Evolutionary conservation across 345 rosid genomes (phyloP).

Genomic region (Populus ilicifolia): DNA sequence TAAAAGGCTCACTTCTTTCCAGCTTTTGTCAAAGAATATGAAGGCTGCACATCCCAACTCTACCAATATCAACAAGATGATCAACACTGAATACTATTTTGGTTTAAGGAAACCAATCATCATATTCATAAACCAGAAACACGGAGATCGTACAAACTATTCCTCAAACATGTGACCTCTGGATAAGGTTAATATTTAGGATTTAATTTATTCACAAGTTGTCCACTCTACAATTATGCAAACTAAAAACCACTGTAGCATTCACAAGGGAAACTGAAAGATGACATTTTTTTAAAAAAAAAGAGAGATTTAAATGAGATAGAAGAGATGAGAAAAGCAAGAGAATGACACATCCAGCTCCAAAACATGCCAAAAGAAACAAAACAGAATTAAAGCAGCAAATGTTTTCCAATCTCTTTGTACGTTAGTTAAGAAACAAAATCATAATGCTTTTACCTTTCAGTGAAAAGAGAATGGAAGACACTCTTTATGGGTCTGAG

Average conservation of each 20-base stretch:
- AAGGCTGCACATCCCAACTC: slow-evolving; percentile 91
- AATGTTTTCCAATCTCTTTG: neutral
- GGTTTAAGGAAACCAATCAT: slow-evolving; percentile 55
- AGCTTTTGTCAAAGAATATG: slow-evolving; percentile 78
- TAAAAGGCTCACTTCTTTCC: slow-evolving; percentile 65
- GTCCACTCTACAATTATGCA: neutral
- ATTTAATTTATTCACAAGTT: neutral
- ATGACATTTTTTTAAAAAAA: neutral
- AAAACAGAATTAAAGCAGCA: neutral
- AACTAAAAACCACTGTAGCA: neutral
- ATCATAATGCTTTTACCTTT: neutral
- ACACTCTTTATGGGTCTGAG: neutral
- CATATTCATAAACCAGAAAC: slow-evolving; percentile 2
- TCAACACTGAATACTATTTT: slow-evolving; percentile 65
- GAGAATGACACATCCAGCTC: neutral
- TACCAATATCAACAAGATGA: slow-evolving; percentile 77
- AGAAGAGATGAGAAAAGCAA: neutral
- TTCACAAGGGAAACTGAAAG: neutral
- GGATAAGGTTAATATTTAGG: neutral
- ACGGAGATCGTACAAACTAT: neutral
- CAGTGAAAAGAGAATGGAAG: neutral
- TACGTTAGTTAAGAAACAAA: neutral
- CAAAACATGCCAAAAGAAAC: neutral
- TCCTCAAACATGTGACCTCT: neutral
- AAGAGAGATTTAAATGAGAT: neutral